Percentiles rank a stretch among this genome's conserved stretches.
Evolutionary conservation across 352 stramenopile genomes (phyloP).

Genomic region (Globisporangium camurandrum): DNA sequence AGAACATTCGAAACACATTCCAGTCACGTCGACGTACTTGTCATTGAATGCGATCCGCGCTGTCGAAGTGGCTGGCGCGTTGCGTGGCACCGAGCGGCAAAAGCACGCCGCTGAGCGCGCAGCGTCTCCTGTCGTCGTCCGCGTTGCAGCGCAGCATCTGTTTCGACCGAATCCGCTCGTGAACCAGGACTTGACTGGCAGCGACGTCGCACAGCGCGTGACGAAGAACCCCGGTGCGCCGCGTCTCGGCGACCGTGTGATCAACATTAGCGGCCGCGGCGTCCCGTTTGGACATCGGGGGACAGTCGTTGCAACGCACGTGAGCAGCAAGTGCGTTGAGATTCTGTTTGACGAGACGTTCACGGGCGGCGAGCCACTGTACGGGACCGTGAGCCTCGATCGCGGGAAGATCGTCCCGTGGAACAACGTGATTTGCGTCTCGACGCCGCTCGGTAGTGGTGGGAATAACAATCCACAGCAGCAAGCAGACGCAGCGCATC

Average conservation of each 20-base stretch:
- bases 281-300: constrained; percentile 96
- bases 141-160: constrained; percentile 39
- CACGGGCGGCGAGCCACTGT: constrained; percentile 93
- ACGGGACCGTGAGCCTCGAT: constrained; percentile 93
- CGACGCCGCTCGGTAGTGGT: constrained; percentile 25
- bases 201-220: constrained; percentile 46
- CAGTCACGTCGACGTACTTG: constrained; percentile 91
- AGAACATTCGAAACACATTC: constrained; percentile 87
- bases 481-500: constrained; percentile 2
- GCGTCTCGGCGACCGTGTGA: constrained; percentile 94
- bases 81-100: constrained; percentile 56
- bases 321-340: constrained; percentile 95
- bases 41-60: constrained; percentile 87
- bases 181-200: constrained; percentile 74
- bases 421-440: constrained; percentile 80
- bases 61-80: constrained; percentile 81
- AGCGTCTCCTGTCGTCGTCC: constrained; percentile 29
- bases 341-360: constrained; percentile 97
- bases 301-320: constrained; percentile 97
- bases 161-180: constrained; percentile 71
- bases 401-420: constrained; percentile 94
- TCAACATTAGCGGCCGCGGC: constrained; percentile 93
- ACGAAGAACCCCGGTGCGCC: constrained; percentile 69
- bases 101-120: constrained; percentile 32
- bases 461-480: background rate